phyloP scores from a whole-genome alignment of 805 yeast genomes.

The Jamesozyma hellenica region DNA sequence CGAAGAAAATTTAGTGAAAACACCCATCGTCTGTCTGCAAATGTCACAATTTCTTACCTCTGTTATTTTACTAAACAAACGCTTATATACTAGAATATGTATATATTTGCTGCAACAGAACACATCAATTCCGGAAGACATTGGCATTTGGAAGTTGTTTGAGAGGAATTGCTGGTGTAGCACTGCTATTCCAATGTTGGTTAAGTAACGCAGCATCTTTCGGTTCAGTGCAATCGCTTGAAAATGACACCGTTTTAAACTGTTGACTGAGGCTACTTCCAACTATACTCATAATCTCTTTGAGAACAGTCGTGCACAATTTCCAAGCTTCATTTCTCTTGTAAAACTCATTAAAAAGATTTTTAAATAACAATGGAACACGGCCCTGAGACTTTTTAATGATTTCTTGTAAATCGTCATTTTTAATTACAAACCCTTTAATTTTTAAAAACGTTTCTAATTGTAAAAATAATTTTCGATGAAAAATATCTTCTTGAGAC shows the following conservation, averaged over 20 bases:
- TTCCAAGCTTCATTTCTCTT: slow-evolving; percentile 34
- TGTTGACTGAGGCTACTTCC: slow-evolving; percentile 7
- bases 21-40: no score
- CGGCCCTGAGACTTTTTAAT: slow-evolving; percentile 32
- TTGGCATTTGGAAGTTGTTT: background rate
- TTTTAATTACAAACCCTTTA: slow-evolving; percentile 39
- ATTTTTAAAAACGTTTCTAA: slow-evolving; percentile 36
- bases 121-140: no score
- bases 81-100: no score
- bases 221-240: background rate
- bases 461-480: slow-evolving; percentile 31
- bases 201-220: background rate
- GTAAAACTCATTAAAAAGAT: slow-evolving; percentile 35
- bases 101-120: no score
- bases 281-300: slow-evolving; percentile 28
- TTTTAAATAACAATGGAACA: slow-evolving; percentile 31
- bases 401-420: slow-evolving; percentile 32
- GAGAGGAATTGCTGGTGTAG: background rate
- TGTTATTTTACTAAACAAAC: no score
- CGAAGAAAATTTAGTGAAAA: no score
- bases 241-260: background rate
- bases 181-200: background rate
- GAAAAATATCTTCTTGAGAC: slow-evolving; percentile 30
- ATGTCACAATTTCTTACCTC: no score
- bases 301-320: slow-evolving; percentile 28